Base-by-base conservation (phyloP, 176 grass and related monocot species). In the Cymbopogon citratus region DNA sequence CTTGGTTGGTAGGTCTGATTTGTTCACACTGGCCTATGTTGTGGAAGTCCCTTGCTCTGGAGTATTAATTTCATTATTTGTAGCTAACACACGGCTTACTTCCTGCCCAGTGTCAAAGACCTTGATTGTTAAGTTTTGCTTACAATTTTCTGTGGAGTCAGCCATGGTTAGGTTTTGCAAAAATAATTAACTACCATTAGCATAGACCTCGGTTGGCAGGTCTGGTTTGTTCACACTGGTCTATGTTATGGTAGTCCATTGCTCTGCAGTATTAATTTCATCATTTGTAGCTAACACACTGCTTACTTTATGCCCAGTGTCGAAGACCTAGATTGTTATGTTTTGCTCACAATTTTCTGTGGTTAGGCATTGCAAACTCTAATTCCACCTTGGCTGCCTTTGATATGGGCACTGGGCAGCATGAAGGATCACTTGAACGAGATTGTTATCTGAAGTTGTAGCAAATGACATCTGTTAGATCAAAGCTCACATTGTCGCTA, bases 181-280 rank as follows among this genome's bases (percentile, higher is more conserved):
- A 71, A 34, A 65, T 65, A 16, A 31, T 48, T 7, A n/a, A 85
- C 23, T 70, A 24, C 14, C 18, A 15, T 34, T 35, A 26, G 44
- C 21, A 44, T 75, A 62, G 31, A 44, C 15, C 38, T 73, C 14
- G 21, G 44, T 73, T 8, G 7, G 45, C 73, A 19, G 81, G 46
- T 25, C 11, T 60, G n/a, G 44, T 81, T 51, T 46, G 10, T 56
- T 76, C 77, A 76, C 13, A 76, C 10, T 81, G 63, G 63, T 43
- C 3, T 46, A 67, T 59, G 15, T 65, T 45, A 34, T 21, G 7
- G 24, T 25, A 40, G 18, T 51, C 23, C 31, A 0, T 84, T 26
- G 69, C 31, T 66, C 0, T 67, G 14, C 10, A 28, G 3, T 69
- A 63, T 63, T 63, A 45, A 13, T 48, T 48, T 34, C 25, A 48